Evolutionary conservation across 2,329 filamentous ascomycete species (phyloP).

Genomic region (Trichoderma semiorbis): DNA sequence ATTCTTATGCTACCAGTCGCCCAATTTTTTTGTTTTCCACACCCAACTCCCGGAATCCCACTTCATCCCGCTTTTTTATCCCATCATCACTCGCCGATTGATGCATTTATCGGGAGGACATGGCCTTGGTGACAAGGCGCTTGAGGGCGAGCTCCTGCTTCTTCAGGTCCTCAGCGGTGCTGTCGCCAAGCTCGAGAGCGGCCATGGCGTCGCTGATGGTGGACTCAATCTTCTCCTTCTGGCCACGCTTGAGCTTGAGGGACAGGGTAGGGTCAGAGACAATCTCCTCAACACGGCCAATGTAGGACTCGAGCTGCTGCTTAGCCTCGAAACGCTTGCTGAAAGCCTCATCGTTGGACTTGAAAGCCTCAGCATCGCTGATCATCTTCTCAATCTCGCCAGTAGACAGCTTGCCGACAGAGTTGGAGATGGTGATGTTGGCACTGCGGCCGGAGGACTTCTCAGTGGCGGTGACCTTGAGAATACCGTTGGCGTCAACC

Average conservation of each 20-base stretch:
- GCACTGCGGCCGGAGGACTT: slow-evolving; percentile 96
- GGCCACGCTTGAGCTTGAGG: slow-evolving; percentile 96
- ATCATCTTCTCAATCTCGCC: slow-evolving; percentile 98
- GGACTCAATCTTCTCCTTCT: slow-evolving; percentile 99
- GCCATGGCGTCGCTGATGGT: slow-evolving; percentile 96
- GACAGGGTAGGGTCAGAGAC: slow-evolving; percentile 94
- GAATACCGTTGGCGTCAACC: slow-evolving; percentile 99
- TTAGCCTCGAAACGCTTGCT: slow-evolving; percentile 99
- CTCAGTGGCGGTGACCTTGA: slow-evolving; percentile 98
- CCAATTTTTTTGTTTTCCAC: slow-evolving; percentile 22
- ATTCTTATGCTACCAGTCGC: slow-evolving; percentile 8
- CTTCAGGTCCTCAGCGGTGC: slow-evolving; percentile 89
- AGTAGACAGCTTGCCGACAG: slow-evolving; percentile 94
- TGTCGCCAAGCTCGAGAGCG: slow-evolving; percentile 93
- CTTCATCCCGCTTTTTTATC: slow-evolving; percentile 19
- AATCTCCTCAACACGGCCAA: slow-evolving; percentile 97
- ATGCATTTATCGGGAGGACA: slow-evolving; percentile 69
- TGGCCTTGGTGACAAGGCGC: slow-evolving; percentile 97
- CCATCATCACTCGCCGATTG: not conserved
- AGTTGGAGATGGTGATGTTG: slow-evolving; percentile 99
- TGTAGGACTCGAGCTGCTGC: slow-evolving; percentile 99
- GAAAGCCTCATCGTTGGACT: slow-evolving; percentile 95
- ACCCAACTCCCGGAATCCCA: slow-evolving; percentile 21
- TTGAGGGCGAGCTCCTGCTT: slow-evolving; percentile 99
- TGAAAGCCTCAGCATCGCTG: slow-evolving; percentile 96